Conservation (phyloP, 2,329 filamentous ascomycete species). For the Aspergillus nomiae region DNA sequence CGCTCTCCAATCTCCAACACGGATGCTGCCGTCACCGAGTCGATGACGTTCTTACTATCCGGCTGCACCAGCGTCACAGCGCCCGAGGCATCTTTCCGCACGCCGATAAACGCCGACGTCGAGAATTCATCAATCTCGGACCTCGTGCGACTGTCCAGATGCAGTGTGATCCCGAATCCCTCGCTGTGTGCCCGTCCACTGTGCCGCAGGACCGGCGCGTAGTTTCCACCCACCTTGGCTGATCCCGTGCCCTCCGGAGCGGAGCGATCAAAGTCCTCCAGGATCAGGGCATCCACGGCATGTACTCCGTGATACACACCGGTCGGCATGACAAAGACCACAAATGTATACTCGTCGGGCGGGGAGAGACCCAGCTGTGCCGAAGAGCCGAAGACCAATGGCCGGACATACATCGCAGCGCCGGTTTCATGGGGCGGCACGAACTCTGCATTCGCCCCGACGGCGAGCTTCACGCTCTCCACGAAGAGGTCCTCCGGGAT, state of each 20-base stretch:
- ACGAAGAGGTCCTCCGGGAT: slow-evolving; percentile 78
- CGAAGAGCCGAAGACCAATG: slow-evolving; percentile 81
- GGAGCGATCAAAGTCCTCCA: slow-evolving; percentile 91
- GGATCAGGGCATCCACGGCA: slow-evolving; percentile 81
- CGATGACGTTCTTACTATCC: slow-evolving; percentile 83
- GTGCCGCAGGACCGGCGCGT: slow-evolving; percentile 86
- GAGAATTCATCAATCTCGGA: slow-evolving; percentile 94
- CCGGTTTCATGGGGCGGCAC: slow-evolving; percentile 88
- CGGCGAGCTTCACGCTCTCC: slow-evolving; percentile 74
- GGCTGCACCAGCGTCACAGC: slow-evolving; percentile 78
- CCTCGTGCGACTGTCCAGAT: slow-evolving; percentile 82
- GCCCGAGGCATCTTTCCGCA: slow-evolving; percentile 57
- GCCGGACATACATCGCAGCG: slow-evolving; percentile 89
- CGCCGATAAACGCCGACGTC: slow-evolving; percentile 89
- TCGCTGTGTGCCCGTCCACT: slow-evolving; percentile 77
- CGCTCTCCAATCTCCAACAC: slow-evolving; percentile 70
- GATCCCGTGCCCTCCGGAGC: slow-evolving; percentile 88
- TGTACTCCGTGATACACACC: slow-evolving; percentile 91
- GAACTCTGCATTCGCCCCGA: slow-evolving; percentile 83
- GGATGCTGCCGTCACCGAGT: slow-evolving; percentile 80
- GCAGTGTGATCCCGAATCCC: slow-evolving; percentile 92
- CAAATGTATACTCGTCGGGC: slow-evolving; percentile 89
- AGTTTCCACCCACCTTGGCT: slow-evolving; percentile 96
- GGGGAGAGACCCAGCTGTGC: slow-evolving; percentile 85
- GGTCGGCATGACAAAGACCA: slow-evolving; percentile 86